Evolutionary conservation across 371 early-diverging fungal species (phyloP).

Genomic region (Entomophthora muscae): DNA sequence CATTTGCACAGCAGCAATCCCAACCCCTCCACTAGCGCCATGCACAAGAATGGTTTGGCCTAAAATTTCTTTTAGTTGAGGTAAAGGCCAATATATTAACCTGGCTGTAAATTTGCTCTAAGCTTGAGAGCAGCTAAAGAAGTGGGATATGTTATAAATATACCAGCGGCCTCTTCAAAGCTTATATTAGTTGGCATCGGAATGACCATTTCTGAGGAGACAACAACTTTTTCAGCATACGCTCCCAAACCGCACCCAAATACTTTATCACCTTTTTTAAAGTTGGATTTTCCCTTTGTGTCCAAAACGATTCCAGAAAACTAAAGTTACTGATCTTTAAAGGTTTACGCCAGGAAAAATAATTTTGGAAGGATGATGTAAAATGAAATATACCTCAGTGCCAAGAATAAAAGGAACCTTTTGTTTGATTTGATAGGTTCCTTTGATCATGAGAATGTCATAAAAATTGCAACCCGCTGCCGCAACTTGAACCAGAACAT

Average conservation of each 20-base stretch:
- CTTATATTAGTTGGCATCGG: conserved; percentile 45
- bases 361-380: neutral
- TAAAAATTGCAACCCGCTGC: conserved; percentile 67
- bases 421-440: conserved; percentile 68
- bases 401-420: conserved; percentile 72
- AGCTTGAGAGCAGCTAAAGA: conserved; percentile 54
- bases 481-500: conserved; percentile 49
- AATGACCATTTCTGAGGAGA: conserved; percentile 23
- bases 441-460: conserved; percentile 67
- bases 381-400: conserved; percentile 28
- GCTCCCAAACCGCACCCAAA: conserved; percentile 51
- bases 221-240: conserved; percentile 49
- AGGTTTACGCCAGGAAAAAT: too few species aligned
- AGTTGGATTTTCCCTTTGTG: conserved; percentile 18
- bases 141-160: conserved; percentile 68
- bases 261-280: conserved; percentile 54
- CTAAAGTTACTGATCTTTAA: conserved; percentile 6
- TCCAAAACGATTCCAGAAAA: conserved; percentile 34
- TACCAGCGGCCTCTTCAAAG: conserved; percentile 60
- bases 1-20: conserved; percentile 49
- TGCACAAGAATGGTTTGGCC: conserved; percentile 51
- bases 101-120: conserved; percentile 42
- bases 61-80: neutral
- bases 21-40: conserved; percentile 63
- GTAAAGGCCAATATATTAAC: conserved; percentile 13